Conservation (phyloP, 73 alveolate genomes). For the Paramecium tetraurelia region DNA sequence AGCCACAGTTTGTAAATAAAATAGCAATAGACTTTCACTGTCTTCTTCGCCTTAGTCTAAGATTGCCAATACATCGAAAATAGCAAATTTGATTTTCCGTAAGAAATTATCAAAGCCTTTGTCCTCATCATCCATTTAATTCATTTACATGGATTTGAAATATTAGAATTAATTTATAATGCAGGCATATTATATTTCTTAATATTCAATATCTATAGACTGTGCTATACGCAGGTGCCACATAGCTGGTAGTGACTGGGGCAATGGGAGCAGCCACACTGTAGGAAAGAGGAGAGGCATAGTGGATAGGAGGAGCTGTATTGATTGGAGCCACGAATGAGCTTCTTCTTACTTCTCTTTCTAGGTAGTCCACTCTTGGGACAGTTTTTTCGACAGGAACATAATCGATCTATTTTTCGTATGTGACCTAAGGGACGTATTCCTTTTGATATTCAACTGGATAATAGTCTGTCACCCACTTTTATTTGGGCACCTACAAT, state of each 20-base stretch:
- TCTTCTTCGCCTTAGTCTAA: conserved; percentile 12
- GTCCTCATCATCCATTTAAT: conserved; percentile 10
- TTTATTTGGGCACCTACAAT: conserved; percentile 57
- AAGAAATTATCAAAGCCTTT: background rate
- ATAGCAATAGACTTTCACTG: background rate
- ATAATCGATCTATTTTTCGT: conserved; percentile 55
- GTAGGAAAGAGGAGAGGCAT: background rate
- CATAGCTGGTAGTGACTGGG: conserved; percentile 29
- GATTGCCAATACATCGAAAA: background rate
- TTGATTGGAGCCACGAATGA: background rate
- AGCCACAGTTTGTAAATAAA: background rate
- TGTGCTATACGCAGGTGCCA: conserved; percentile 38
- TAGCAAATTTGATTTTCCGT: background rate
- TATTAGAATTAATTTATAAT: background rate
- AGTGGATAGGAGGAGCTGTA: background rate
- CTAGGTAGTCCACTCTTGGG: conserved; percentile 50
- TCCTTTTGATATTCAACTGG: conserved; percentile 62
- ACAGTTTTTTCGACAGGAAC: conserved; percentile 58
- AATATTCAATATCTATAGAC: conserved; percentile 8
- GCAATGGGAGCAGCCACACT: conserved; percentile 45
- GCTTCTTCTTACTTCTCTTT: conserved; percentile 47
- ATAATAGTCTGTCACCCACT: conserved; percentile 64
- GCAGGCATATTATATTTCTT: background rate
- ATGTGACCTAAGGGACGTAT: conserved; percentile 52
- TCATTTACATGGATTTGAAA: background rate